Evolutionary conservation across 2,329 filamentous ascomycete genomes (phyloP).

Genomic region (Ophiobolus disseminans): DNA sequence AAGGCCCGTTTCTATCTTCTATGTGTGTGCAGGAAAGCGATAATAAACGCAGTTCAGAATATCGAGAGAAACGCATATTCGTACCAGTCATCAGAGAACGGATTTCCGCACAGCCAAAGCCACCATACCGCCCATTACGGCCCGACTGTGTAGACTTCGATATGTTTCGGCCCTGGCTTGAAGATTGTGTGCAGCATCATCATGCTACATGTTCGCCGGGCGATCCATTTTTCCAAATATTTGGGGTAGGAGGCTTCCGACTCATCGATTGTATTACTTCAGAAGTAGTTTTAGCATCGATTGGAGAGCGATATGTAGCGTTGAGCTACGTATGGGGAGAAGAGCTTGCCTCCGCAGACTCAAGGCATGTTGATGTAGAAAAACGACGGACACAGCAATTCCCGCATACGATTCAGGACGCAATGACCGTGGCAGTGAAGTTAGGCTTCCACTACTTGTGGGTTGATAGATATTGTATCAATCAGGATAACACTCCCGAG

Average conservation of each 20-base stretch:
- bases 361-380: too few relatives aligned
- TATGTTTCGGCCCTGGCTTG: neutral
- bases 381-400: neutral
- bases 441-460: neutral
- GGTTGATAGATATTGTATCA: slow-evolving; percentile 5
- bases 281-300: neutral
- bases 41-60: too few relatives aligned
- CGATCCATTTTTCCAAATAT: too few relatives aligned
- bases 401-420: neutral
- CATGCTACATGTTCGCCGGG: neutral
- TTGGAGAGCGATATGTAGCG: neutral
- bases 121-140: neutral
- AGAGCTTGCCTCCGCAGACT: too few relatives aligned
- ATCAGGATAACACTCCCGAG: neutral
- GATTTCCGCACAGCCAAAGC: neutral
- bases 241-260: neutral
- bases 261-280: neutral
- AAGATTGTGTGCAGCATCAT: neutral
- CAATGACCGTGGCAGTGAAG: neutral
- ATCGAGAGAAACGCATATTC: neutral
- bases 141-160: neutral
- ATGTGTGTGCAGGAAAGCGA: too few relatives aligned
- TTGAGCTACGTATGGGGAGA: neutral
- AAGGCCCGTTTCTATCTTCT: too few relatives aligned
- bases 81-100: neutral